Evolutionary conservation across 208 protist species (phyloP).

Genomic region (Tetramitus jugosus): DNA sequence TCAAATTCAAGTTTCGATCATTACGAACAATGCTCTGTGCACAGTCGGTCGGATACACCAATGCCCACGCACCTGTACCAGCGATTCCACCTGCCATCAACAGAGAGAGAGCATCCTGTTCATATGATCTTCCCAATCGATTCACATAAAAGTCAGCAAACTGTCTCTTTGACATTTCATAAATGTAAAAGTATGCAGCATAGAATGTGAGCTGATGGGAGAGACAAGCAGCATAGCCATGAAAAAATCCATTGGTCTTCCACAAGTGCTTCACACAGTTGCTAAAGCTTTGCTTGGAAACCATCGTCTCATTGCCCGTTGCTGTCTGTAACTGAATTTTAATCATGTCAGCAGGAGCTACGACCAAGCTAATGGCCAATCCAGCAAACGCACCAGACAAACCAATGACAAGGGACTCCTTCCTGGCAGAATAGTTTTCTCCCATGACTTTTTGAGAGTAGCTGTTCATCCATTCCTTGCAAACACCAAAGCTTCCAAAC

Average conservation of each 20-base stretch:
- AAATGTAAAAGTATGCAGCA: slow-evolving; percentile 14
- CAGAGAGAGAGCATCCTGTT: slow-evolving; percentile 4
- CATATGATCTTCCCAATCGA: neutral
- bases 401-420: neutral
- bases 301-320: neutral
- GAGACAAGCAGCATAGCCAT: neutral
- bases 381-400: neutral
- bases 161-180: neutral
- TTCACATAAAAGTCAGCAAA: neutral
- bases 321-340: slow-evolving; percentile 13
- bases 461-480: neutral
- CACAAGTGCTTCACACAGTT: neutral
- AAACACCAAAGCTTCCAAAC: slow-evolving; percentile 7
- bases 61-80: neutral
- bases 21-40: neutral
- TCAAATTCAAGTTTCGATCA: slow-evolving; percentile 4
- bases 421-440: neutral
- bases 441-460: neutral
- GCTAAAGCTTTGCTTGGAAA: neutral
- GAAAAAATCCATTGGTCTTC: slow-evolving; percentile 7
- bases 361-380: slow-evolving; percentile 10
- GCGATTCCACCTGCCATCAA: neutral
- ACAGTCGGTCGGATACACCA: neutral
- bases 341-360: slow-evolving; percentile 10
- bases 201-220: slow-evolving; percentile 13